Conservation (phyloP, 2,329 filamentous ascomycete species). For the Cryphonectria carpinicola region DNA sequence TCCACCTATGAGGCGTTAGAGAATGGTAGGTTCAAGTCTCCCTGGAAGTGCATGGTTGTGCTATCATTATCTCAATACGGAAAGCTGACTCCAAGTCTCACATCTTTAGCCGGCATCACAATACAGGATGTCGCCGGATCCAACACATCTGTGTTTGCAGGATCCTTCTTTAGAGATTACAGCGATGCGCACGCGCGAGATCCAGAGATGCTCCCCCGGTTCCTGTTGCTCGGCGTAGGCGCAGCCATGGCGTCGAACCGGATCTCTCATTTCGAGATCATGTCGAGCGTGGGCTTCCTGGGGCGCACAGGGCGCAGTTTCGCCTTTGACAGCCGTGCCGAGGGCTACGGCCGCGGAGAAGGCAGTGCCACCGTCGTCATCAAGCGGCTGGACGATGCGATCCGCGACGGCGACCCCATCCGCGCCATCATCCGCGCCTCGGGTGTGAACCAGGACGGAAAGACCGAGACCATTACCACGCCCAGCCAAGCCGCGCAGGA, state of each 20-base stretch:
- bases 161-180: conserved; percentile 40
- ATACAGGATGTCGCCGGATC: conserved; percentile 36
- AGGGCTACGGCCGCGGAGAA: conserved; percentile 18
- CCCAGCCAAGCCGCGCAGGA: conserved; percentile 41
- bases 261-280: conserved; percentile 43
- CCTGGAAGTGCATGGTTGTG: not conserved
- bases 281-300: conserved; percentile 30
- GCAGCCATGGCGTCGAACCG: conserved; percentile 44
- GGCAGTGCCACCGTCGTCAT: conserved; percentile 2
- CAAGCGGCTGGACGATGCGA: conserved; percentile 8
- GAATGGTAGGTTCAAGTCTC: conserved; percentile 1
- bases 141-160: conserved; percentile 41
- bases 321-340: conserved; percentile 14
- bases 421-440: conserved; percentile 33
- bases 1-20: conserved; percentile 19
- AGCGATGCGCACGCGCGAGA: conserved; percentile 6
- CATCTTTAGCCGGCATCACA: conserved; percentile 6
- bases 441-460: conserved; percentile 36
- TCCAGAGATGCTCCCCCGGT: conserved; percentile 34
- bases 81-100: not conserved
- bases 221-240: conserved; percentile 41
- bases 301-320: conserved; percentile 16
- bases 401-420: not conserved
- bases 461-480: conserved; percentile 29
- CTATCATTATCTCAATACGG: not conserved